Base-by-base conservation (phyloP, 83 land plant species). In the Larix sibirica region DNA sequence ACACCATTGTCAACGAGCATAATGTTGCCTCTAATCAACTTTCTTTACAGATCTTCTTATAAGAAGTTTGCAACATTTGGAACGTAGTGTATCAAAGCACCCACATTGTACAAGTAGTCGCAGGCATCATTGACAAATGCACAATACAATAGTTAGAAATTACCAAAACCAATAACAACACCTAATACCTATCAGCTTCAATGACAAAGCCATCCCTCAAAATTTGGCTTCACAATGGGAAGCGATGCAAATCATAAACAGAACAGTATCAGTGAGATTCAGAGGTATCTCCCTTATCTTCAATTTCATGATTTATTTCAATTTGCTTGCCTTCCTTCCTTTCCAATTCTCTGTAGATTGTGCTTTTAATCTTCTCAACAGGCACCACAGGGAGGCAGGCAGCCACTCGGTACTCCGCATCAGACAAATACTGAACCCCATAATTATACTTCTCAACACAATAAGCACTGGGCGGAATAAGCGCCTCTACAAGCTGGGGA, bases 341-440 rank as follows among this genome's bases (percentile, higher is more conserved):
- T 77, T 2, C 65, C 80, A 79, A 60, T 28, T 40, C 64, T 16
- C 28, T 58, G 4, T 79, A 28, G 42, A 79, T 6, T 2, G 42
- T 14, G 21, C 17, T 79, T 62, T 79, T 60, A 26, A 96, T 86
- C 66, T 87, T 88, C 74, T 94, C 95, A 10, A 89, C 85, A 28
- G 98, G 97, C 20, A 96, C 88, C 54, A 87, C 38, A 10, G 96
- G 97, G 1, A 95, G 60, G 79, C 88, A 93, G 17, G 66, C 38
- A 0, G 91, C 85, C 24, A 91, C 59, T n/a, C 81, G 69, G 77
- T 88, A 84, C 1, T 92, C 87, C 62, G 73, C 88, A 38, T 80
- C 81, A 76, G 76, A 84, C 68, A 88, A 31, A 20, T 63, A 78
- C 10, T 28, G 71, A 9, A 95, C 90, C 13, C 84, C 66, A 6